A percentile compares a stretch with the other conserved stretches of the same genome.
phyloP scores from a whole-genome alignment of 208 protist genomes.

The Leishmania tarentolae region DNA sequence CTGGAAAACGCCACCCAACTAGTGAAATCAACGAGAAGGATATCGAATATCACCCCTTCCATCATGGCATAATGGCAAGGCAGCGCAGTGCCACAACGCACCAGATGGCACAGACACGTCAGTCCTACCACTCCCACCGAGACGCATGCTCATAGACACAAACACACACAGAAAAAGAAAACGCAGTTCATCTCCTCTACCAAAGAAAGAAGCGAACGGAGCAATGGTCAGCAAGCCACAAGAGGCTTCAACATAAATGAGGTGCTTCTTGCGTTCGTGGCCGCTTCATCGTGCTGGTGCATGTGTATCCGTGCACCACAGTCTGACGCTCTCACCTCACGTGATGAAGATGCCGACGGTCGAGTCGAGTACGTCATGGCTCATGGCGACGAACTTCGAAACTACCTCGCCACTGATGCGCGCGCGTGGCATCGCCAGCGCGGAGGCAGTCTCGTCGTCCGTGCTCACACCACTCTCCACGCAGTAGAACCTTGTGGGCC shows the following conservation, averaged over 20 bases:
- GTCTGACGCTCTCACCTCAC: not conserved
- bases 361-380: slow-evolving; percentile 4
- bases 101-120: not conserved
- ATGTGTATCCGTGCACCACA: not conserved
- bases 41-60: not conserved
- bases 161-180: not conserved
- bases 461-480: slow-evolving; percentile 50
- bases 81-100: not conserved
- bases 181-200: too few relatives aligned
- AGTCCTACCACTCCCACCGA: not conserved
- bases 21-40: not conserved
- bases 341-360: slow-evolving; percentile 39
- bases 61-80: not conserved
- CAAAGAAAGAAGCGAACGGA: not conserved
- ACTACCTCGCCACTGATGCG: slow-evolving; percentile 23
- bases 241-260: not conserved
- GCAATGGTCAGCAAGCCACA: not conserved
- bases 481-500: slow-evolving; percentile 78
- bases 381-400: slow-evolving; percentile 26
- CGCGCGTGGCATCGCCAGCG: slow-evolving; percentile 20
- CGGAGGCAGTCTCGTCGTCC: slow-evolving; percentile 39
- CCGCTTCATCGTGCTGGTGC: not conserved
- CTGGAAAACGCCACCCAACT: not conserved
- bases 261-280: not conserved
- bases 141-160: too few relatives aligned